Evolutionary conservation across 2,329 filamentous ascomycete species (phyloP).

Genomic region (Hypomyces perniciosus): DNA sequence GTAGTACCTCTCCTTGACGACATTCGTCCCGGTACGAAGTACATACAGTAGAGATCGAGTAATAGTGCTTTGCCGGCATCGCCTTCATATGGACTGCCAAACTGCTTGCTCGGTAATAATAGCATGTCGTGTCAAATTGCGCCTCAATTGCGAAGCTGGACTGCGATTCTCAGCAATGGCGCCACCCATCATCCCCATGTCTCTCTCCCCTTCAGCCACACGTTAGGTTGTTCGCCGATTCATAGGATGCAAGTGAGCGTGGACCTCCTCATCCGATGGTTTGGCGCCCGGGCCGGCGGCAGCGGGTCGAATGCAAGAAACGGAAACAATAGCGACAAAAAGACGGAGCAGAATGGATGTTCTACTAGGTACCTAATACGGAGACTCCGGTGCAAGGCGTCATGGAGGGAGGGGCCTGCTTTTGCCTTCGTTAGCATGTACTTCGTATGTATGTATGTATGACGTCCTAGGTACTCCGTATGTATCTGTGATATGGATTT

Average conservation of each 20-base stretch:
- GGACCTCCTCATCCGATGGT: neutral
- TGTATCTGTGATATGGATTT: no score
- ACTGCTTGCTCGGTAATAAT: neutral
- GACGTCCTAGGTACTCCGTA: no score
- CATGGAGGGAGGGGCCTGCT: conserved; percentile 8
- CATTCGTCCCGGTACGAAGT: no score
- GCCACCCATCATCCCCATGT: neutral
- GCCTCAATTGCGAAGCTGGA: conserved; percentile 6
- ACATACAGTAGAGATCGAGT: no score
- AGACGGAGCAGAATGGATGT: conserved; percentile 3
- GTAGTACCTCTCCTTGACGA: no score
- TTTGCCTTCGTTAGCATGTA: neutral
- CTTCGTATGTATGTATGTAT: no score
- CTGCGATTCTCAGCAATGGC: neutral
- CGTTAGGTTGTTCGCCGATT: neutral
- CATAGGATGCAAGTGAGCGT: neutral
- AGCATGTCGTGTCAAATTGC: neutral
- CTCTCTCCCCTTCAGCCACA: neutral
- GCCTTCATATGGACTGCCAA: no score
- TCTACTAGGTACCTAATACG: conserved; percentile 7
- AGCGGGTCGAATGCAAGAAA: neutral
- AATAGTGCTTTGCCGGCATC: no score
- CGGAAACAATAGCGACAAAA: conserved; percentile 1
- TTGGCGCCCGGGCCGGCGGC: neutral
- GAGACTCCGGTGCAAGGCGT: conserved; percentile 13